Conservation (phyloP, 148 eudicot genomes). For the Amaranthus hypochondriacus region DNA sequence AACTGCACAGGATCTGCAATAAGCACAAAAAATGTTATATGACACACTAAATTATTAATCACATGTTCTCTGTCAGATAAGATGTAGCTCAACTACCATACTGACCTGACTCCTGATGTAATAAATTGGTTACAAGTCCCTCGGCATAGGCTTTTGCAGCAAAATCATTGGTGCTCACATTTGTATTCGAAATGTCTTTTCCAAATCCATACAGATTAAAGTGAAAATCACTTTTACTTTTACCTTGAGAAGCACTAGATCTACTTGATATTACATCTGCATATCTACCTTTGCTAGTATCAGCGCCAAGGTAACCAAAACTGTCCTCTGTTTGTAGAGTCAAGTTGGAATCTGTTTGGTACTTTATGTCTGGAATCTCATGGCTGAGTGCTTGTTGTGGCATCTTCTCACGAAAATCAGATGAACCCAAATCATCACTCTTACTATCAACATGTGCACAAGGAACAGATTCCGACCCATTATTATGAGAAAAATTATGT, state of each 20-base stretch:
- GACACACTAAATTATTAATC: background rate
- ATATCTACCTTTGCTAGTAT: conserved; percentile 31
- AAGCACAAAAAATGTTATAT: conserved; percentile 4
- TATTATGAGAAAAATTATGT: conserved; percentile 24
- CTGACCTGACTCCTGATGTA: conserved; percentile 38
- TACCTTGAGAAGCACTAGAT: conserved; percentile 24
- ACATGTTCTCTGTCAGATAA: background rate
- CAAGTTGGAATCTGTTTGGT: conserved; percentile 19
- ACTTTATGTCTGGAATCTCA: conserved; percentile 21
- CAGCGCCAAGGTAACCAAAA: conserved; percentile 24
- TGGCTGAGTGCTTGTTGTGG: conserved; percentile 31
- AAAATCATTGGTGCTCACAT: conserved; percentile 26
- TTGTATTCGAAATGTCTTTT: conserved; percentile 24
- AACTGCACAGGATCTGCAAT: conserved; percentile 37
- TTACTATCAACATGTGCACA: conserved; percentile 19
- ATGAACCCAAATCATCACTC: conserved; percentile 24
- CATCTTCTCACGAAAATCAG: conserved; percentile 29
- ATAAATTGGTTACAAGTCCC: conserved; percentile 28
- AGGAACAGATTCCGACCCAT: conserved; percentile 20
- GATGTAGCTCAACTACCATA: conserved; percentile 6
- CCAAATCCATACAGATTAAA: conserved; percentile 30
- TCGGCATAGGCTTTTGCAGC: conserved; percentile 25
- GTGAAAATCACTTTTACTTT: conserved; percentile 23
- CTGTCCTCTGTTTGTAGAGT: conserved; percentile 15
- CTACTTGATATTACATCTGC: conserved; percentile 27